Base-by-base conservation (phyloP, 2,329 filamentous ascomycete species). In the Talaromyces sp. region DNA sequence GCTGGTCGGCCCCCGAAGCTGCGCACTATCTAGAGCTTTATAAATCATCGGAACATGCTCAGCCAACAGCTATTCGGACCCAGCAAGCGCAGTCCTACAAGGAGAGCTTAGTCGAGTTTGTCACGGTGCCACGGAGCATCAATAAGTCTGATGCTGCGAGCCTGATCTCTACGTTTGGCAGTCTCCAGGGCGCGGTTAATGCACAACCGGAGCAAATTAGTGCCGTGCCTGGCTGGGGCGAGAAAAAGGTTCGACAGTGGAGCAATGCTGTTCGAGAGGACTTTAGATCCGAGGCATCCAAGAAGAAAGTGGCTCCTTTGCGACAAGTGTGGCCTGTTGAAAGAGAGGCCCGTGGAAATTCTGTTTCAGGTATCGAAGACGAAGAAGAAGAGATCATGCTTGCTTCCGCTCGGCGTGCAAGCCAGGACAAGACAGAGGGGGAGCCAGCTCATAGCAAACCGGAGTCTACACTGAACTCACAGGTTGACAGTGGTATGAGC, bases 131-230 rank as follows among this genome's bases (percentile, higher is more conserved):
- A 2, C 81, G 92, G 60, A 90, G 88, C 64, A 86, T 99, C 71
- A 97, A 97, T 77, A 97, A 96, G 75, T 92, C 92, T 1, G 94
- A 99, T 75, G 92, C 94, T 0, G 86, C 97, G 10, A 89, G 90
- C 29, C 77, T 99, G 56, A 92, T 97, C 38, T 90, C 90, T 66
- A 92, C 91, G 56, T 99, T 97, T 78, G 94, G 94, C 26, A 96
- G 90, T 65, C 77, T 99, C 61, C 86, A 88, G 66, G 90, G 89
- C 41, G 93, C 93, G 0, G 81, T 97, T 61, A 97, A 97, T 73
- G 93, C 92, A 1, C 84, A 89, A 51, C 85, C 90, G 0, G 94
- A 97, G 71, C 90, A 96, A 74, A 83, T 99, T 38, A 85, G 87
- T 14, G 79, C 90, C 63, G 86, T 99, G n/a, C 84, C 88, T 31